Percentiles rank a stretch among this genome's conserved stretches.
phyloP scores from a whole-genome alignment of 306 rosid genomes.

The Vicia villosa region DNA sequence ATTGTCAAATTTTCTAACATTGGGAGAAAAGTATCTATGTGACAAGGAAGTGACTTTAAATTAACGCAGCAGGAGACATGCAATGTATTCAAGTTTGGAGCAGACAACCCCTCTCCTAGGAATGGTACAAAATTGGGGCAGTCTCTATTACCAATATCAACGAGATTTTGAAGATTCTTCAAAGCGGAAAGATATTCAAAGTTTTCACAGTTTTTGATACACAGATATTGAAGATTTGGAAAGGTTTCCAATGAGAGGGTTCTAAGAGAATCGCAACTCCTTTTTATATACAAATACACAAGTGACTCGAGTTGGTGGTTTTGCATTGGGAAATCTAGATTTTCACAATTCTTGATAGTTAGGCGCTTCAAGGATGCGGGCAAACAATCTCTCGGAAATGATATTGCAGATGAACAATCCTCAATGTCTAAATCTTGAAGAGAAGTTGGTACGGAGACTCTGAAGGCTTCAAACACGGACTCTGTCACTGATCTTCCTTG shows the following conservation, averaged over 20 bases:
- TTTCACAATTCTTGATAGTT: background rate
- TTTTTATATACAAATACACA: no score
- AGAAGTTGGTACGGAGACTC: background rate
- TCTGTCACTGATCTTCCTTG: background rate
- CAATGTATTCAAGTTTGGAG: background rate
- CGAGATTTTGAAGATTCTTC: background rate
- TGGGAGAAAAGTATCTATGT: background rate
- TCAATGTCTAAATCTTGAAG: background rate
- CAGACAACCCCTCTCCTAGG: background rate
- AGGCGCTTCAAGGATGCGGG: background rate
- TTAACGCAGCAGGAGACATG: background rate
- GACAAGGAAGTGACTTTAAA: constrained; percentile 11
- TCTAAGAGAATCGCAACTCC: constrained; percentile 2
- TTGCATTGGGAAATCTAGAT: background rate
- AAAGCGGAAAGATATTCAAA: background rate
- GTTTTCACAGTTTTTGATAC: background rate
- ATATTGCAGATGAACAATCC: background rate
- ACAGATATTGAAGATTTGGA: accelerated
- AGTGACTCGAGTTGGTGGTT: background rate
- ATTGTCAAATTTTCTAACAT: background rate
- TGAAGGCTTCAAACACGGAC: background rate
- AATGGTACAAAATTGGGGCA: background rate
- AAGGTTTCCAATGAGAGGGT: background rate
- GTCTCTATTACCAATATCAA: background rate
- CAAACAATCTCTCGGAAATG: background rate